A percentile compares a stretch with the other conserved stretches of the same genome.
Evolutionary conservation across 148 eudicot species (phyloP).

Genomic region (Rhododendron henanense): DNA sequence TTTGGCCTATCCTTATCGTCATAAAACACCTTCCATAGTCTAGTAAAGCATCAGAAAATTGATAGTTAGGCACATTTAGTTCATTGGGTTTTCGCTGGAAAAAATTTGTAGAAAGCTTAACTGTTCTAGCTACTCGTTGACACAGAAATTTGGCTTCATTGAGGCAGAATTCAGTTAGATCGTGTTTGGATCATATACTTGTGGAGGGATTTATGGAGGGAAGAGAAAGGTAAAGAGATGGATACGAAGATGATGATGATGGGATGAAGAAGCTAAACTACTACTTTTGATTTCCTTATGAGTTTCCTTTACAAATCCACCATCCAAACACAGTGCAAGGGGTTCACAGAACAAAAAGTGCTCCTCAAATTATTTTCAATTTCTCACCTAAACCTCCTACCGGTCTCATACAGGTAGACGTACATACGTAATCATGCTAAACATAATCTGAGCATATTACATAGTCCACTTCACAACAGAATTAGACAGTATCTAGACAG

Average conservation of each 20-base stretch:
- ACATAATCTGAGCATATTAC: background rate
- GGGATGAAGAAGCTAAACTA: background rate
- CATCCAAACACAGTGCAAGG: background rate
- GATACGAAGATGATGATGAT: background rate
- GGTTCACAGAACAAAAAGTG: background rate
- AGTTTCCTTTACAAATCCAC: background rate
- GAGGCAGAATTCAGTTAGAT: background rate
- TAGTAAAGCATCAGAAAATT: slow-evolving; percentile 19
- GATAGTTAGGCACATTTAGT: background rate
- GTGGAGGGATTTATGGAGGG: background rate
- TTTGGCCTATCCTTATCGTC: slow-evolving; percentile 83
- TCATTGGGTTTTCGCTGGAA: background rate
- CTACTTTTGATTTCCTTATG: background rate
- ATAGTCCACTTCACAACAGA: background rate
- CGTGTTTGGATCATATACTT: background rate
- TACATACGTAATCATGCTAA: background rate
- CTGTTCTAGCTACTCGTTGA: background rate
- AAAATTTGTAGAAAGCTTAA: background rate
- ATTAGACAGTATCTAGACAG: background rate
- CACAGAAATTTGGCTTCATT: background rate
- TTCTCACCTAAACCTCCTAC: background rate
- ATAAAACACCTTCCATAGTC: slow-evolving; percentile 93
- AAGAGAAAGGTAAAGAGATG: background rate
- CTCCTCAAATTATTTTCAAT: background rate
- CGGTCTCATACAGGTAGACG: background rate